A percentile compares a stretch with the other conserved stretches of the same genome.
phyloP scores from a whole-genome alignment of 257 asterid species.

The Eustoma russellianum region DNA sequence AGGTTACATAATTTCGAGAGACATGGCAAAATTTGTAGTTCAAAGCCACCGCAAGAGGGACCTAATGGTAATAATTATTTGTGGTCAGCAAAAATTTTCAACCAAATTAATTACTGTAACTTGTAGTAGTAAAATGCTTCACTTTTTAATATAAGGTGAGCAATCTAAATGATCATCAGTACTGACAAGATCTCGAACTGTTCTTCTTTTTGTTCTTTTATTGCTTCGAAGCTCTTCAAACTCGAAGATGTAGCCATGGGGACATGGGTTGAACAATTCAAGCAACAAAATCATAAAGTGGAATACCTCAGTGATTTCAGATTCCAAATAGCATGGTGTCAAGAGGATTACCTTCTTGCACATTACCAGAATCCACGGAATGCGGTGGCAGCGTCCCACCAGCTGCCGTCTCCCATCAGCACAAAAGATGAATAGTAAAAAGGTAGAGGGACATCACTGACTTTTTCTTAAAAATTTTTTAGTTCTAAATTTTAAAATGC shows the following conservation, averaged over 20 bases:
- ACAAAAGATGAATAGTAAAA: no score
- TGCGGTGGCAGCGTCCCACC: no score
- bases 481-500: no score
- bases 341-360: conserved; percentile 65
- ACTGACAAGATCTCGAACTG: not conserved
- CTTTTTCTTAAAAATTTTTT: no score
- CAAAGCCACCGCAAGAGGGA: conserved; percentile 55
- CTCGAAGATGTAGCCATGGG: conserved; percentile 98
- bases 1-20: conserved; percentile 77
- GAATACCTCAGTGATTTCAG: conserved; percentile 49
- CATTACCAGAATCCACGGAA: conserved; percentile 85
- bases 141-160: not conserved
- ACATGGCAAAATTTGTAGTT: conserved; percentile 75
- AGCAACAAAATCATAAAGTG: conserved; percentile 32
- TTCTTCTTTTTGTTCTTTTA: not conserved
- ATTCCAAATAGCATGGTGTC: conserved; percentile 72
- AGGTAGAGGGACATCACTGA: no score
- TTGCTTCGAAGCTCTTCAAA: conserved; percentile 54
- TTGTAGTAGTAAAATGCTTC: no score
- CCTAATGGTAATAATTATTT: conserved; percentile 43
- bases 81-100: not conserved
- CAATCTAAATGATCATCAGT: not conserved
- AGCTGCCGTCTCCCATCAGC: no score
- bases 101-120: no score
- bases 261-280: conserved; percentile 69